Percentiles rank a stretch among this genome's conserved stretches.
Evolutionary conservation across 2,329 filamentous ascomycete genomes (phyloP).

Genomic region (Aspergillus neoniger): DNA sequence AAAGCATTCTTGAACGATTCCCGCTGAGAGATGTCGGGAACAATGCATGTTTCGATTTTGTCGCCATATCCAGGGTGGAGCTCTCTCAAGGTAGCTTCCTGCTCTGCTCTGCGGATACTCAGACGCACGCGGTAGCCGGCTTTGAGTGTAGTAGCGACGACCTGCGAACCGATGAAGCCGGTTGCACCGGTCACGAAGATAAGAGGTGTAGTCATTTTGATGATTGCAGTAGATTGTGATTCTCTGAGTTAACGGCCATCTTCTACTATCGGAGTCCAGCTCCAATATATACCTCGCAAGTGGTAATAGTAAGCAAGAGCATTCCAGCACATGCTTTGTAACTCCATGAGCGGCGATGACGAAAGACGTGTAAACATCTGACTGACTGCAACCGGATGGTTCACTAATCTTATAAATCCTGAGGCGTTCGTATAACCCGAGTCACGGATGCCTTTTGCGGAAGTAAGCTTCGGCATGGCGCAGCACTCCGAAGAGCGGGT

Average conservation of each 20-base stretch:
- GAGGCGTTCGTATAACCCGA: neutral
- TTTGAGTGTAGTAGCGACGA: slow-evolving; percentile 14
- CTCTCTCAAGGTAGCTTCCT: slow-evolving; percentile 13
- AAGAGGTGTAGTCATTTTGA: neutral
- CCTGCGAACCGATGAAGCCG: slow-evolving; percentile 26
- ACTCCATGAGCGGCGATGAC: neutral
- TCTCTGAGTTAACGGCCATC: neutral
- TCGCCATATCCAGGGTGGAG: slow-evolving; percentile 11
- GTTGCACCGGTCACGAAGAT: slow-evolving; percentile 28
- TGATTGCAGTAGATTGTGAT: no score
- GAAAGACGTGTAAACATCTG: neutral
- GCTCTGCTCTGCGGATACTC: slow-evolving; percentile 18
- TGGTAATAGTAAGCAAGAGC: neutral
- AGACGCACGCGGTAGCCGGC: slow-evolving; percentile 24
- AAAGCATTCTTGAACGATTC: slow-evolving; percentile 16
- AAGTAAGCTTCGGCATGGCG: neutral
- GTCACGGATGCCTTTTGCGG: neutral
- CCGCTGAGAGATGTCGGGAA: slow-evolving; percentile 20
- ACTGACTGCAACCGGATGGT: neutral
- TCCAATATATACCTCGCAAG: neutral
- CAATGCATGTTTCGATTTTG: slow-evolving; percentile 17
- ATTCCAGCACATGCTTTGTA: neutral
- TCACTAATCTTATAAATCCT: neutral
- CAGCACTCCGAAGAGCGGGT: neutral
- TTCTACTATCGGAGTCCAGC: neutral